Conservation (phyloP, 1,139 yeast species). For the Hyphopichia wangnamkhiaoensis region DNA sequence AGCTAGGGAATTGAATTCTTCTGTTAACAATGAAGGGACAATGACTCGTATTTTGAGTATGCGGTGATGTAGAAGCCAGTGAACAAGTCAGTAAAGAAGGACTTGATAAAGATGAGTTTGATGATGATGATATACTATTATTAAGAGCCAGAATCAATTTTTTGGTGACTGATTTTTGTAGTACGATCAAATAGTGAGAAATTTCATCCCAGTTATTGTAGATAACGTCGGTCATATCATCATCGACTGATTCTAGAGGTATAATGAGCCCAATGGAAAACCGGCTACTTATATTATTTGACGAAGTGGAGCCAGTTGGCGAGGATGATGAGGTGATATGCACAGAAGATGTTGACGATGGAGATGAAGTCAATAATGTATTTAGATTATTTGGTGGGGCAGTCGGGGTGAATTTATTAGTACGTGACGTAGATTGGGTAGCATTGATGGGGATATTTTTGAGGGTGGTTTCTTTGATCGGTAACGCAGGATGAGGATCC, state of each 20-base stretch:
- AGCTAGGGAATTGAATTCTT: slow-evolving; percentile 40
- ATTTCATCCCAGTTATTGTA: slow-evolving; percentile 53
- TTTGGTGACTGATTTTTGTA: slow-evolving; percentile 40
- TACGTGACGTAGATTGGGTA: not conserved
- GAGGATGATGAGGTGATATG: not conserved
- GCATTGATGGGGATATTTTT: slow-evolving; percentile 6
- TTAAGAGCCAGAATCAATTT: slow-evolving; percentile 31
- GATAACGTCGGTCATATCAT: slow-evolving; percentile 39
- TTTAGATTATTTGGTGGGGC: not conserved
- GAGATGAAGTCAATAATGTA: too few species aligned
- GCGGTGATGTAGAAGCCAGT: slow-evolving; percentile 3
- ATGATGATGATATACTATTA: slow-evolving; percentile 2
- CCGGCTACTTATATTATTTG: slow-evolving; percentile 32
- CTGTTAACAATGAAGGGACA: slow-evolving; percentile 34
- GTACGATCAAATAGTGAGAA: slow-evolving; percentile 36
- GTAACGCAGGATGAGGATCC: slow-evolving; percentile 38
- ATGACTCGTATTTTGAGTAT: not conserved
- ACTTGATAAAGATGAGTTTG: too few species aligned
- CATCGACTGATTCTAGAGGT: slow-evolving; percentile 37
- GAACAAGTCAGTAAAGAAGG: slow-evolving; percentile 1
- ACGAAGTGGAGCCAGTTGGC: slow-evolving; percentile 12
- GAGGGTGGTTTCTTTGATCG: slow-evolving; percentile 22
- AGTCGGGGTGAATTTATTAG: not conserved
- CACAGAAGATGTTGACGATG: not conserved
- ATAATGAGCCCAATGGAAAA: slow-evolving; percentile 52